phyloP scores from a whole-genome alignment of 2,329 filamentous ascomycete genomes.

The Albifimbria verrucaria region DNA sequence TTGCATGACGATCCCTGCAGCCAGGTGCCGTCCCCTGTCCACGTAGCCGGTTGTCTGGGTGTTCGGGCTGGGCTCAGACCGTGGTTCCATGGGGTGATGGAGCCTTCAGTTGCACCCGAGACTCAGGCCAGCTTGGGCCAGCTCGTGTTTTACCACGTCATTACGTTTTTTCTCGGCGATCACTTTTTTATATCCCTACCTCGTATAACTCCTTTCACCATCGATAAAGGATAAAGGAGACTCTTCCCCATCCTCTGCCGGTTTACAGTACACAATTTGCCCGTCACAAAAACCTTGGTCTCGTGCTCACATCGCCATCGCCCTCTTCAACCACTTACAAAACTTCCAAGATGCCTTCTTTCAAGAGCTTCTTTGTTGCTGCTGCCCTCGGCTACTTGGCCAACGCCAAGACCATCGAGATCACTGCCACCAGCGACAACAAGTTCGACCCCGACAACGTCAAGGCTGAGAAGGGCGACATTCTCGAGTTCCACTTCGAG shows the following conservation, averaged over 20 bases:
- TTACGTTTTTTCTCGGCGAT: background rate
- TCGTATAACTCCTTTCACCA: too few relatives aligned
- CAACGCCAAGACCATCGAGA: conserved; percentile 28
- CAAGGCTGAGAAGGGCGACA: conserved; percentile 27
- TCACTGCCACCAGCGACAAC: conserved; percentile 28
- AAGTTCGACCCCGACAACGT: conserved; percentile 30
- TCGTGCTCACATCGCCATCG: too few relatives aligned
- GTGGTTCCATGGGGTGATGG: background rate
- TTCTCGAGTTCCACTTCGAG: conserved; percentile 35
- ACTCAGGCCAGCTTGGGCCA: background rate
- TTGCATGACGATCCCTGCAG: background rate
- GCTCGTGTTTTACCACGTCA: background rate
- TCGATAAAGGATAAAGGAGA: too few relatives aligned
- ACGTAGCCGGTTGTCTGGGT: background rate
- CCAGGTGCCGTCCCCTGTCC: background rate
- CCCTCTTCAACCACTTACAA: background rate
- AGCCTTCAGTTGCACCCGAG: background rate
- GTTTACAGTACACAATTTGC: too few relatives aligned
- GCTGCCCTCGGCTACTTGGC: conserved; percentile 20
- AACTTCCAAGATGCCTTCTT: conserved; percentile 20
- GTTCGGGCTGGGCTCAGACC: background rate
- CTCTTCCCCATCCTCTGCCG: too few relatives aligned
- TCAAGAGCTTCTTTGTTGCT: conserved; percentile 21
- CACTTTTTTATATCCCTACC: too few relatives aligned
- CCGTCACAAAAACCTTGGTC: too few relatives aligned